These are phyloP conservation scores for Chloranthus sessilifolius DNA, from an alignment of 164 flowering plant species.

Conservation along the genomic window DNA sequence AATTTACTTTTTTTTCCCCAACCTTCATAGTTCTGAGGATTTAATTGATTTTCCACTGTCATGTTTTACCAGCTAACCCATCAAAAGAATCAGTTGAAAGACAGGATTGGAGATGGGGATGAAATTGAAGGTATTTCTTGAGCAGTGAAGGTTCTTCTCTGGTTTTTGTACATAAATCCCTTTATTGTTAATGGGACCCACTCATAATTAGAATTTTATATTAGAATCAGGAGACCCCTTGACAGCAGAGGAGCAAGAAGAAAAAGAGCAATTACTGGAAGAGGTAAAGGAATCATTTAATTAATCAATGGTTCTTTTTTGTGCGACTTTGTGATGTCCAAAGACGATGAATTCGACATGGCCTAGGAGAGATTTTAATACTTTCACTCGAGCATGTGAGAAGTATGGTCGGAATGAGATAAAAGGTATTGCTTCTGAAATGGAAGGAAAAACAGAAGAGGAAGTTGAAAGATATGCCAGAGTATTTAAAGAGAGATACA, in stretches of 20 bases:
- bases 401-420: constrained; percentile 93
- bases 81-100: constrained; percentile 86
- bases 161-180: neutral
- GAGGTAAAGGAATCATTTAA: constrained; percentile 38
- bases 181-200: too few relatives aligned
- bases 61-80: constrained; percentile 53
- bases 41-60: neutral
- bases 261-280: constrained; percentile 79
- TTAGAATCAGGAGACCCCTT: constrained; percentile 70
- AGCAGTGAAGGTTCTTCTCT: neutral
- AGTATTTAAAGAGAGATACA: constrained; percentile 91
- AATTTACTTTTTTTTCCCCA: too few relatives aligned
- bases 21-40: neutral
- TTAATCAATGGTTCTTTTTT: neutral
- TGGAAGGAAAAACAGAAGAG: constrained; percentile 93
- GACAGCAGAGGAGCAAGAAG: constrained; percentile 94
- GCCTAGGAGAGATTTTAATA: constrained; percentile 95
- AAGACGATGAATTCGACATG: too few relatives aligned
- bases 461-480: constrained; percentile 96
- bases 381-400: constrained; percentile 97
- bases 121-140: constrained; percentile 77
- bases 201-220: too few relatives aligned
- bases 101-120: constrained; percentile 76
- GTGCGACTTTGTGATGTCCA: too few relatives aligned
- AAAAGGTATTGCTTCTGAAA: constrained; percentile 78